Conservation (phyloP, 768 basidiomycete species). For the Tylopilus subfusipes region DNA sequence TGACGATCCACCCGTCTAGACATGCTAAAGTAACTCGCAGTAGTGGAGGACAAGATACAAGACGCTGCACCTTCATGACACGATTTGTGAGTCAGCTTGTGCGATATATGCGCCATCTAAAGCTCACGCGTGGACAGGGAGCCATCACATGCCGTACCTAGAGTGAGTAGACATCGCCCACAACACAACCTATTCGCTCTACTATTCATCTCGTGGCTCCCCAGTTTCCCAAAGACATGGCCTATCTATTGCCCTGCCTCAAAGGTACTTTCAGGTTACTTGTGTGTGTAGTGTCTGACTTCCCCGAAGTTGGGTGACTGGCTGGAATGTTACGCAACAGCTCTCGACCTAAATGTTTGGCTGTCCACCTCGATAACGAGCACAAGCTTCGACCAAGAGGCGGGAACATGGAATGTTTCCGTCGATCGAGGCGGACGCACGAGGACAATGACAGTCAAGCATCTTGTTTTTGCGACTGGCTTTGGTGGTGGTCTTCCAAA, state of each 20-base stretch:
- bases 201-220: neutral
- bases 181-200: neutral
- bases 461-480: conserved; percentile 57
- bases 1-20: neutral
- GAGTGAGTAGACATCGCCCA: conserved; percentile 34
- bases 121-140: conserved; percentile 35
- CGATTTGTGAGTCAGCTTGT: conserved; percentile 39
- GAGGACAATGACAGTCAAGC: conserved; percentile 39
- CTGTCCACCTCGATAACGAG: conserved; percentile 40
- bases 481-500: conserved; percentile 45
- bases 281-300: neutral
- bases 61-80: conserved; percentile 50
- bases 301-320: conserved; percentile 50
- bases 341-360: conserved; percentile 63
- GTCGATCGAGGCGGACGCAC: conserved; percentile 31
- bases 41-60: conserved; percentile 58
- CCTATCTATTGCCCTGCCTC: conserved; percentile 47
- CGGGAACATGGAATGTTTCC: conserved; percentile 41
- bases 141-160: conserved; percentile 52
- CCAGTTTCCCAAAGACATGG: conserved; percentile 53
- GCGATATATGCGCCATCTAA: conserved; percentile 1
- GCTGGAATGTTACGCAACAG: conserved; percentile 57
- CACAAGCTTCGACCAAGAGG: conserved; percentile 34
- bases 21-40: conserved; percentile 1
- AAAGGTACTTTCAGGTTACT: conserved; percentile 35